Base-by-base conservation (phyloP, 1,139 yeast species). In the Hansenula sp. region DNA sequence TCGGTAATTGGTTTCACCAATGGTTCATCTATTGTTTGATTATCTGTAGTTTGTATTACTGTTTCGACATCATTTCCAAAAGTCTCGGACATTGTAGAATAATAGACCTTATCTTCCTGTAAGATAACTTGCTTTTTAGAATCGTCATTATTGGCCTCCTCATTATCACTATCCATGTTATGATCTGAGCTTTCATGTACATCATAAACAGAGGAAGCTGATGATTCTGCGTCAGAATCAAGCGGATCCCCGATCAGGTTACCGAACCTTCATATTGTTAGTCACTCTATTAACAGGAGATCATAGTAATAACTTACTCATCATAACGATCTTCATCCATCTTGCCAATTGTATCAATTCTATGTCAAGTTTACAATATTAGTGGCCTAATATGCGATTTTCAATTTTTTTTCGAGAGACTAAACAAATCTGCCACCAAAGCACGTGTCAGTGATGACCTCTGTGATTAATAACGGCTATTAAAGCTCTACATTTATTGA, bases 31-130 rank as follows among this genome's bases (percentile, higher is more conserved):
- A 75, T 60, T 12, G 72, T 62, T 47, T 76, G 82, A 1, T 74
- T 68, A 51, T 81, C 86, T 22, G 64, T 66, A 1, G 75, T 73
- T 37, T 79, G 82, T 0, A 77, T 66, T 8, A 83, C 66, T 1
- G 86, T 76, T 46, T 83, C 89, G 0, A 82, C 92, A 34, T 71
- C 82, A 2, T 65, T 64, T 0, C 80, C 86, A 57, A 69, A 78
- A 1, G 72, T 52, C 14, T 70, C 68, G 1, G 59, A 48, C 30
- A 76, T 61, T 1, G 68, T 54, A 0, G 75, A 70, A 46, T 72
- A 68, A 34, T 65, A 59, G 36, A 59, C 59, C 40, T 71, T 70
- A 47, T 74, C 76, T 50, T 74, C 77, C 33, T 70, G 71, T 2
- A 72, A 56, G 0, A 72, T 66, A 14, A 68, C 59, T 14, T 57